These are phyloP conservation scores for Lactarius tabidus DNA, from an alignment of 768 basidiomycete genomes.

Conservation along the genomic window DNA sequence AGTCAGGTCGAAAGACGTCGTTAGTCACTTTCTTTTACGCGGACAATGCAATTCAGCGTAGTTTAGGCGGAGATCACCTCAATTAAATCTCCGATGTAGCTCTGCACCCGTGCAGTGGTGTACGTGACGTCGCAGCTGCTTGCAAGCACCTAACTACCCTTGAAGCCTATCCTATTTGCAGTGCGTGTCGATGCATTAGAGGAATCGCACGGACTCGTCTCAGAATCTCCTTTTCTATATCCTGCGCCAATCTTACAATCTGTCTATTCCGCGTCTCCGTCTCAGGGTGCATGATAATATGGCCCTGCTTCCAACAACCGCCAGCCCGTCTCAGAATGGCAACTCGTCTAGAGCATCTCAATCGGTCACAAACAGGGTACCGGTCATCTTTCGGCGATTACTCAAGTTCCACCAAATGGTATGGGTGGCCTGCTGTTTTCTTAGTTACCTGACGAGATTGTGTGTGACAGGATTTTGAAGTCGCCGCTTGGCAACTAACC, in stretches of 20 bases:
- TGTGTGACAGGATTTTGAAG: slow-evolving; percentile 82
- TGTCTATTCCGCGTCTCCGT: slow-evolving; percentile 26
- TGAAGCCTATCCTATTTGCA: neutral
- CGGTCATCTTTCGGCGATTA: slow-evolving; percentile 74
- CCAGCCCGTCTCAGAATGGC: slow-evolving; percentile 24
- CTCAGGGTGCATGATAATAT: slow-evolving; percentile 26
- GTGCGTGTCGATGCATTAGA: slow-evolving; percentile 15
- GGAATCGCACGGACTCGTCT: neutral
- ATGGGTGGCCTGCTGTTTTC: slow-evolving; percentile 24
- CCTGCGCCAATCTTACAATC: slow-evolving; percentile 11
- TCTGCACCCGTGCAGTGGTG: neutral
- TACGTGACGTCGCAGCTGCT: neutral
- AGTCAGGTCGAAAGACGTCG: slow-evolving; percentile 15
- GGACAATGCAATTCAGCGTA: neutral
- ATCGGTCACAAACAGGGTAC: slow-evolving; percentile 53
- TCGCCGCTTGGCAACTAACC: slow-evolving; percentile 93
- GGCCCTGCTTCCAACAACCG: slow-evolving; percentile 31
- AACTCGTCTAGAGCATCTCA: slow-evolving; percentile 19
- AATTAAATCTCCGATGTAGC: slow-evolving; percentile 9
- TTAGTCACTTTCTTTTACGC: neutral
- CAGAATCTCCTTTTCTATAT: neutral
- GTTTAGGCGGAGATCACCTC: slow-evolving; percentile 13
- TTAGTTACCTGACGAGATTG: neutral
- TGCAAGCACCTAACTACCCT: neutral
- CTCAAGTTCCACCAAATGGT: slow-evolving; percentile 89